Base-by-base conservation (phyloP, 2,329 filamentous ascomycete species). In the Volutella citrinella region DNA sequence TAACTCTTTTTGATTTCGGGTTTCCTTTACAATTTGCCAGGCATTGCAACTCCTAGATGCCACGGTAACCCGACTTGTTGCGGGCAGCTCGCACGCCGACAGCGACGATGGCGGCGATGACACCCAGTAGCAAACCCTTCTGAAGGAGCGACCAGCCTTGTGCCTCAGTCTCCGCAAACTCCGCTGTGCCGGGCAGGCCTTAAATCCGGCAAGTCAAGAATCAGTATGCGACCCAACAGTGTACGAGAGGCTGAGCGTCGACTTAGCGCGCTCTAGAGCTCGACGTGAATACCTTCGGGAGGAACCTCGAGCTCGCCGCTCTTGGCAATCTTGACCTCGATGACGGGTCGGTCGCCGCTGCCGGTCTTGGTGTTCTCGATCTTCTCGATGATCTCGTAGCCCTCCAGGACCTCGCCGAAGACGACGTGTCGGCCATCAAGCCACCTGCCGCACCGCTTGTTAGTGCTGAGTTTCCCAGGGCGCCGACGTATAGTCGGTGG, bases 251-350 rank as follows among this genome's bases (percentile, higher is more conserved):
- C n/a, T n/a, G n/a, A n/a, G n/a, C n/a, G n/a, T n/a, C n/a, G n/a
- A n/a, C n/a, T n/a, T n/a, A n/a, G n/a, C n/a, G n/a, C n/a, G n/a
- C n/a, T 71, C 77, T 84, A 93, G 67, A 93, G 84, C 70, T 93
- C 87, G 69, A 82, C 78, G 70, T 89, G 84, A 73, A 88, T 91
- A 93, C 87, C 87, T 93, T 93, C 87, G 73, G 80, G 72, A 62
- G 86, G 84, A 49, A 90, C 82, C 63, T 82, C 76, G 54, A 93
- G 71, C 74, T 91, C 86, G 65, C 87, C 87, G 67, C 84, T 87
- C 77, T 89, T 87, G 61, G 64, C 75, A 57, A 94, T 88, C 73
- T 81, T 90, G 66, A 93, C 72, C 14, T 72, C 59, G 67, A 81
- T 66, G 43, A 61, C 59, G 18, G 87, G 87, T 68, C 80, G 84